Conservation (phyloP, 371 early-diverging fungal species). For the Capniomyces stellatus region DNA sequence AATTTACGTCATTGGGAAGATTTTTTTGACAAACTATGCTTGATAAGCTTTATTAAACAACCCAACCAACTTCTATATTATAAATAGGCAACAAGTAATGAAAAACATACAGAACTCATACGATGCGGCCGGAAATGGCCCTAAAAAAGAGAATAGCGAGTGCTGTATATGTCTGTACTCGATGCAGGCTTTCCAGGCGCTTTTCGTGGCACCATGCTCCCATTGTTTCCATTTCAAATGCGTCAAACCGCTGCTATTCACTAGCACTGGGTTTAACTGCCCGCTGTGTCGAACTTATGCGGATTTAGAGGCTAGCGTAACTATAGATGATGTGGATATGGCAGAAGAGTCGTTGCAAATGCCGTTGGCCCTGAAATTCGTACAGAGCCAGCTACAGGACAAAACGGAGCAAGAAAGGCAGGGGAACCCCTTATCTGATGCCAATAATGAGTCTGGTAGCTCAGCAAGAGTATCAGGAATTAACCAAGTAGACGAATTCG, state of each 20-base stretch:
- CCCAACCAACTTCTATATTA: background rate
- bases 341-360: background rate
- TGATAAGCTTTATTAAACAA: too few species aligned
- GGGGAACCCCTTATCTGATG: too few species aligned
- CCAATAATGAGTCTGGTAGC: too few species aligned
- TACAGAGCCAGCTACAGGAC: too few species aligned
- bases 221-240: slow-evolving; percentile 93
- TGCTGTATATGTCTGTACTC: slow-evolving; percentile 91
- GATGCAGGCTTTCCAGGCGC: slow-evolving; percentile 75
- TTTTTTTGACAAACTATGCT: too few species aligned
- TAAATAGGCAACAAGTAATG: slow-evolving; percentile 20
- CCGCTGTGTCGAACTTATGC: slow-evolving; percentile 88
- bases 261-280: slow-evolving; percentile 65
- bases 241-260: slow-evolving; percentile 53
- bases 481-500: background rate
- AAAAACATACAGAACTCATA: slow-evolving; percentile 25
- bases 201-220: slow-evolving; percentile 87
- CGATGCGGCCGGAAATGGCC: slow-evolving; percentile 5
- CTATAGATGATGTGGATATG: slow-evolving; percentile 43
- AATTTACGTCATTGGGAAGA: too few species aligned
- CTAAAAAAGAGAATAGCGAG: slow-evolving; percentile 32
- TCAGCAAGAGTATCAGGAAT: too few species aligned
- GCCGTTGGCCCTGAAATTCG: too few species aligned
- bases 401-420: too few species aligned
- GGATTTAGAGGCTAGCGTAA: slow-evolving; percentile 75